These are phyloP conservation scores for Daldinia sp. DNA, from an alignment of 2,329 filamentous ascomycete species.

Conservation along the genomic window DNA sequence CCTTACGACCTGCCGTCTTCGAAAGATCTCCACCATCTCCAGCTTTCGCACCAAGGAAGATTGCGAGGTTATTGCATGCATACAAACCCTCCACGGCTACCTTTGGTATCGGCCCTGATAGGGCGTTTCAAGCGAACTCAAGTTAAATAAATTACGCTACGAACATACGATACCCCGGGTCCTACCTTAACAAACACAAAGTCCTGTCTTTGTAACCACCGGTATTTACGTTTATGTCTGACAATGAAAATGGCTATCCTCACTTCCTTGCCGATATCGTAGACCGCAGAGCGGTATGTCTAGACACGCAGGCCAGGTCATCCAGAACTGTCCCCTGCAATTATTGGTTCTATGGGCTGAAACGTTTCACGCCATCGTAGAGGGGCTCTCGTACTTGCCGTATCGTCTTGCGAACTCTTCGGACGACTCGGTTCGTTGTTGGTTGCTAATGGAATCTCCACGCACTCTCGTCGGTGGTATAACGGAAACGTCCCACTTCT, in stretches of 20 bases:
- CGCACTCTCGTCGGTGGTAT: not conserved
- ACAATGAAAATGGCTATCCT: not conserved
- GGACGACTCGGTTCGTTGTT: not conserved
- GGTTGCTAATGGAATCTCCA: not conserved
- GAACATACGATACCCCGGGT: not conserved
- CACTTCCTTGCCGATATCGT: not conserved
- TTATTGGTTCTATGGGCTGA: not conserved
- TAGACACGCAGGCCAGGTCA: not conserved
- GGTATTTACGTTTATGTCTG: not conserved
- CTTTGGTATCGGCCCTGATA: slow-evolving; percentile 5
- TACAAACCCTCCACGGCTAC: not conserved
- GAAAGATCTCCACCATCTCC: not conserved
- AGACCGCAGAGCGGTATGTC: not conserved
- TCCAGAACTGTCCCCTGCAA: not conserved
- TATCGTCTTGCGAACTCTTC: not conserved
- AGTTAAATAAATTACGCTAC: slow-evolving; percentile 4
- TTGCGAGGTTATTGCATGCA: slow-evolving; percentile 8
- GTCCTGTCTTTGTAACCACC: not conserved
- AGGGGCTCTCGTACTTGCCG: not conserved
- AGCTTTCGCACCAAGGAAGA: not conserved
- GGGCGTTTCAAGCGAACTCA: not conserved
- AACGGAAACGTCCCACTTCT: not conserved
- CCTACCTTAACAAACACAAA: not conserved
- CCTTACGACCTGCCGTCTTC: slow-evolving; percentile 12
- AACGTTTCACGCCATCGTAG: not conserved